Evolutionary conservation across 805 yeast genomes (phyloP), one percentile per base, ranked within the genome.

Genomic region (Myxozyma sirexii): DNA sequence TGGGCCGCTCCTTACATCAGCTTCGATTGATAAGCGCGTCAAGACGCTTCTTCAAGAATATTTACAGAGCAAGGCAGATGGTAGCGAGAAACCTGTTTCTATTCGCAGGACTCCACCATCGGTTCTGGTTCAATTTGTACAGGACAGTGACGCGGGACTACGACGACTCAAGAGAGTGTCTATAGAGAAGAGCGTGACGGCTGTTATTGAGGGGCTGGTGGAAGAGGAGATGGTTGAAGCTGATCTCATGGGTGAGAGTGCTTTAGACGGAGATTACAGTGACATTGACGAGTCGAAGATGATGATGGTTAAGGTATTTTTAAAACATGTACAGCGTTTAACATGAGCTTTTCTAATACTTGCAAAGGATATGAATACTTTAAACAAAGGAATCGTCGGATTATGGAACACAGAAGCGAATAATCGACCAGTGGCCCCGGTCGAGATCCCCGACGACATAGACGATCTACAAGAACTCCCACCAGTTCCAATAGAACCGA

Each of bases 321-420:
- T 15, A 3, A n/a, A n/a, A n/a, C n/a, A n/a, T n/a, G n/a, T n/a
- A n/a, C n/a, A n/a, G n/a, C n/a, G n/a, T n/a, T n/a, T n/a, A n/a
- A n/a, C n/a, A n/a, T n/a, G n/a, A n/a, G n/a, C n/a, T n/a, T n/a
- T n/a, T n/a, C n/a, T n/a, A n/a, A n/a, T n/a, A n/a, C n/a, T n/a
- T 19, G 24, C 12, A 4, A 21, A 64, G 50, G 89, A 88, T 57
- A 71, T 78, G 2, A 92, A 92, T 67, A 76, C 81, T 2, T 80
- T 90, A 75, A 93, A 93, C 72, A 89, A 86, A 69, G 82, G 87
- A 21, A 87, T 92, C 1, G 88, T 88, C 0, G 79, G 83, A 19
- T 72, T 84, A 49, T 92, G 97, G 97, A 57, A 33, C 17, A 60
- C 57, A 15, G 64, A 54, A 21, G 19, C 41, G n/a, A 57, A 60